Conservation (phyloP, 176 grass and related monocot species). For the Oryza rufipogon region DNA sequence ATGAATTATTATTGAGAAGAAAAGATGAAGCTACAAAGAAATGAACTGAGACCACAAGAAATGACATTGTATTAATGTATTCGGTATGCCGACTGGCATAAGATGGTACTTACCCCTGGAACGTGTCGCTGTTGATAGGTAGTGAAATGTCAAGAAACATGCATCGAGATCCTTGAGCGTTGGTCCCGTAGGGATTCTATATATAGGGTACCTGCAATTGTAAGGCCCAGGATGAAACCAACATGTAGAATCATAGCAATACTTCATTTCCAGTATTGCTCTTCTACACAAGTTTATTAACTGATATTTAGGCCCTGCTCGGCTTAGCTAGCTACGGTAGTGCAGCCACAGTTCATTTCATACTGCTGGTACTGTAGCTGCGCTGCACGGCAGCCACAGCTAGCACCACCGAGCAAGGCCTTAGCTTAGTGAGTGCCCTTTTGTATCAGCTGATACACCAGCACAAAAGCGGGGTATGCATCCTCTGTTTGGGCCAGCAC, state of each 20-base stretch:
- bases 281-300: slow-evolving; percentile 12
- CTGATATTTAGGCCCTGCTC: slow-evolving; percentile 24
- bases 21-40: slow-evolving; percentile 8
- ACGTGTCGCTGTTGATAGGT: slow-evolving; percentile 60
- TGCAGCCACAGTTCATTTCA: too few species aligned
- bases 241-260: slow-evolving; percentile 23
- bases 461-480: not conserved
- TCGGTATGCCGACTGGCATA: not conserved
- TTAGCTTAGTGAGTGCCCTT: not conserved
- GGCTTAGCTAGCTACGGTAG: too few species aligned
- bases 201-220: slow-evolving; percentile 92
- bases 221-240: slow-evolving; percentile 44
- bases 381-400: too few species aligned
- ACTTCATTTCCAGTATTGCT: slow-evolving; percentile 18
- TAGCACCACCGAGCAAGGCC: too few species aligned
- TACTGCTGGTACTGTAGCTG: too few species aligned
- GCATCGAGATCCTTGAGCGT: slow-evolving; percentile 90
- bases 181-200: slow-evolving; percentile 91
- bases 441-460: slow-evolving; percentile 11
- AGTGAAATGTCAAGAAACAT: slow-evolving; percentile 94
- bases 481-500: slow-evolving; percentile 16
- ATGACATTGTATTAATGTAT: not conserved
- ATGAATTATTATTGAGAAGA: not conserved
- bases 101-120: slow-evolving; percentile 50
- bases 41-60: not conserved